Percentiles rank a stretch among this genome's conserved stretches.
Evolutionary conservation across 768 basidiomycete genomes (phyloP).

Genomic region (Tremella yokohamensis): DNA sequence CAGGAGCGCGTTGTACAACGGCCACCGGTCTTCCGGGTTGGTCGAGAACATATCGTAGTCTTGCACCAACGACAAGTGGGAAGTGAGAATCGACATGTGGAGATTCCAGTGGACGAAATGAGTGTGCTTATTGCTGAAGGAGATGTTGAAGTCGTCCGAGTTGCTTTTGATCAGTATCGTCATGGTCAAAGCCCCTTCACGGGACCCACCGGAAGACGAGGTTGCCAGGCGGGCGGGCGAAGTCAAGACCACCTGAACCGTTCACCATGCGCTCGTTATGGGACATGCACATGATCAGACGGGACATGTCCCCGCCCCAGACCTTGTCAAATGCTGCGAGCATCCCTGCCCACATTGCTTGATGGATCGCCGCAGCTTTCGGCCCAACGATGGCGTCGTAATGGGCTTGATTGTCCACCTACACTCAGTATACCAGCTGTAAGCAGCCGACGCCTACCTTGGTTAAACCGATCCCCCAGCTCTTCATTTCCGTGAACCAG

Average conservation of each 20-base stretch:
- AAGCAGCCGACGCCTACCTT: constrained; percentile 22
- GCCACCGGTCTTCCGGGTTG: constrained; percentile 12
- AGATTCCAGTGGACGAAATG: constrained; percentile 29
- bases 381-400: constrained; percentile 15
- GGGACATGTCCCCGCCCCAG: constrained; percentile 18
- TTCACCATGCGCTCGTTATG: constrained; percentile 43
- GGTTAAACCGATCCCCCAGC: constrained; percentile 31
- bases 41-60: constrained; percentile 47
- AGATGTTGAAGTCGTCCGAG: constrained; percentile 37
- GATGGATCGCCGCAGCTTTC: constrained; percentile 11
- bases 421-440: neutral
- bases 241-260: constrained; percentile 33
- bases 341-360: constrained; percentile 38
- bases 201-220: constrained; percentile 33
- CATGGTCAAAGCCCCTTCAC: neutral
- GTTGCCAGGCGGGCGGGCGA: constrained; percentile 21
- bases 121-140: constrained; percentile 20
- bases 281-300: constrained; percentile 42
- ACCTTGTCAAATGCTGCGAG: constrained; percentile 24
- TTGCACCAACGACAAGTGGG: constrained; percentile 28
- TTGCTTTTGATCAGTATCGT: constrained; percentile 20
- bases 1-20: constrained; percentile 36
- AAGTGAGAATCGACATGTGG: constrained; percentile 32
- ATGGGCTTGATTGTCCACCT: constrained; percentile 42
- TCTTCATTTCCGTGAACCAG: constrained; percentile 27